Conservation (phyloP, 176 grass and related monocot species). For the Calamus simplicifolius region DNA sequence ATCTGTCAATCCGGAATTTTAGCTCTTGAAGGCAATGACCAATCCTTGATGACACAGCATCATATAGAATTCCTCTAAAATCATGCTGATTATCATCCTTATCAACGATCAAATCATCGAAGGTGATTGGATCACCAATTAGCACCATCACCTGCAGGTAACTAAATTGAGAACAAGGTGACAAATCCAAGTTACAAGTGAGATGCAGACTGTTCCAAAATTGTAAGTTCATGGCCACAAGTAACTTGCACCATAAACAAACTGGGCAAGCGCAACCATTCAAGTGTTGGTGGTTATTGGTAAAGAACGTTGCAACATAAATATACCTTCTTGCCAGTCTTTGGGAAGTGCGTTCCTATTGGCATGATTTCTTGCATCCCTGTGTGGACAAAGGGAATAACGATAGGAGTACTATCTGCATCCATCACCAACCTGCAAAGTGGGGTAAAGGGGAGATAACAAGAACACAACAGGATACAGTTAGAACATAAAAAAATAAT, state of each 20-base stretch:
- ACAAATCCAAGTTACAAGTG: too few species aligned
- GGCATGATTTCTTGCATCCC: conserved; percentile 98
- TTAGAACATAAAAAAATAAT: not conserved
- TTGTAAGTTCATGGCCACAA: too few species aligned
- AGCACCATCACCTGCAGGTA: conserved; percentile 76
- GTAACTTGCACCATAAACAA: too few species aligned
- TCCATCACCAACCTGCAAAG: conserved; percentile 79
- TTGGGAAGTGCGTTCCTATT: conserved; percentile 68
- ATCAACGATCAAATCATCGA: conserved; percentile 54
- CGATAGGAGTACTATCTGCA: conserved; percentile 58
- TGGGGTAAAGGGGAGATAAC: too few species aligned
- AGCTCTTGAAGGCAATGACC: conserved; percentile 59
- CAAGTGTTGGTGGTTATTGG: too few species aligned
- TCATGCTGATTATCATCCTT: conserved; percentile 33
- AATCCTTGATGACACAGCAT: conserved; percentile 67
- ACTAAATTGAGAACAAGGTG: not conserved
- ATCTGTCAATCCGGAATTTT: conserved; percentile 46
- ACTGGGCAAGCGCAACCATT: too few species aligned
- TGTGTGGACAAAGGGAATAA: conserved; percentile 84
- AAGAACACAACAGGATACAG: too few species aligned
- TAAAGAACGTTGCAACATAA: not conserved
- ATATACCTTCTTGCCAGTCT: conserved; percentile 55
- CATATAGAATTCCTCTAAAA: conserved; percentile 56
- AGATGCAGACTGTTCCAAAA: too few species aligned
- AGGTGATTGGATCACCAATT: conserved; percentile 79